These are phyloP conservation scores for Septoria linicola DNA, from an alignment of 2,329 filamentous ascomycete genomes.

Conservation along the genomic window DNA sequence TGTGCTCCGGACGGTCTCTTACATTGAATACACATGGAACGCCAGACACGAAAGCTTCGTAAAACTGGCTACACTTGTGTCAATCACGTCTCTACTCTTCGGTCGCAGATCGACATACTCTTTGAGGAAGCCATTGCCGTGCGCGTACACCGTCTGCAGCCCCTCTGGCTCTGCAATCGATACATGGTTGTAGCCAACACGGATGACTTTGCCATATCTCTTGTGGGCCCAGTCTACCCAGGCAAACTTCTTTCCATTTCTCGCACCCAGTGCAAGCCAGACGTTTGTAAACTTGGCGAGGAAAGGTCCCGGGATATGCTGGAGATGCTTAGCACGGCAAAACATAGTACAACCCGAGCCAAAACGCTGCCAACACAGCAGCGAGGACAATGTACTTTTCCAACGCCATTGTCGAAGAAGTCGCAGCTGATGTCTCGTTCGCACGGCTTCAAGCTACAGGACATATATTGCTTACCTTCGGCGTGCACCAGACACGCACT, in stretches of 20 bases:
- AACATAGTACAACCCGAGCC: constrained; percentile 24
- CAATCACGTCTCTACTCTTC: not conserved
- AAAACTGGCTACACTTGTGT: constrained; percentile 26
- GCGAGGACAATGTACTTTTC: constrained; percentile 19
- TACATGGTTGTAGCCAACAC: constrained; percentile 26
- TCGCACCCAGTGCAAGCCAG: constrained; percentile 27
- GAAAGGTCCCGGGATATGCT: constrained; percentile 24
- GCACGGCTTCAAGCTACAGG: not conserved
- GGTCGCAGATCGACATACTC: constrained; percentile 19
- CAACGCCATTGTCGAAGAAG: constrained; percentile 3
- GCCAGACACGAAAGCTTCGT: constrained; percentile 39
- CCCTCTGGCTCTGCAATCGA: constrained; percentile 30
- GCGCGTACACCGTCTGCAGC: constrained; percentile 29
- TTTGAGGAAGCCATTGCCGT: constrained; percentile 41
- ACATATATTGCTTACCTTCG: constrained; percentile 14
- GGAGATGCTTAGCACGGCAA: constrained; percentile 27
- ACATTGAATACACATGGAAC: constrained; percentile 40
- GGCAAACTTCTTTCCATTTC: constrained; percentile 26
- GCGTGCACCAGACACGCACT: not conserved
- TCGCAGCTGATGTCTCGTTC: not conserved
- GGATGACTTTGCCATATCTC: constrained; percentile 25
- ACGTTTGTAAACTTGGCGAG: constrained; percentile 28
- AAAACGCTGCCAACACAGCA: constrained; percentile 14
- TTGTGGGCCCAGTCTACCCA: constrained; percentile 26
- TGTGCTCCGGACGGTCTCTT: constrained; percentile 37